Base-by-base conservation (phyloP, 75 land plant genomes). In the Cunninghamia lanceolata region DNA sequence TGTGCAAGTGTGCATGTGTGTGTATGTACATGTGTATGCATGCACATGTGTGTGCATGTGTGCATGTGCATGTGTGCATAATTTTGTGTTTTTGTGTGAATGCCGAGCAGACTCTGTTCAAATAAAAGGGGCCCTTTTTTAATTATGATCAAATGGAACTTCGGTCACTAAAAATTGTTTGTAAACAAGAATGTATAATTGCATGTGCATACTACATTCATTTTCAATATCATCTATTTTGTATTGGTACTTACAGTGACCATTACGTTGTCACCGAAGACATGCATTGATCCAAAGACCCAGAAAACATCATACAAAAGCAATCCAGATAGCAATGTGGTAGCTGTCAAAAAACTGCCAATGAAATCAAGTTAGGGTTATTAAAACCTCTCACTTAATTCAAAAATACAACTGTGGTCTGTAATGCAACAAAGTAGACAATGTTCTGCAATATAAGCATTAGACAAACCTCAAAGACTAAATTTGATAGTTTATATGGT, bases 231-330 rank as follows among this genome's bases (percentile, higher is more conserved):
- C 42, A 83, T 83, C 84, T 80, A 43, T 40, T 66, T 66, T 47
- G 25, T 59, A 38, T 36, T n/a, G 32, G 74, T 84, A 85, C 91
- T 78, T 90, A 91, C 92, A 39, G 89, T 90, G 70, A 91, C 85
- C 92, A 91, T 91, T 53, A 91, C 92, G 85, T 91, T 91, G 89
- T 91, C 92, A 8, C 91, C 91, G 84, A 91, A 91, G 32, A 91
- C 84, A 85, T 91, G 89, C 34, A 91, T 88, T 39, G 92, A 91
- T 71, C 92, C 92, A 88, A 90, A 91, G 3, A 91, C 92, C 92
- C 92, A 91, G 87, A 91, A 90, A 35, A 90, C 92, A 90, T 91
- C 92, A 90, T 91, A 91, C 21, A 90, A 85, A 54, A 91, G 92
- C 80, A 91, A 85, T 34, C 92, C 92, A 88, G 86, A 85, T 7